Evolutionary conservation across 768 basidiomycete genomes (phyloP).

Genomic region (Udeniomyces megalosporus): DNA sequence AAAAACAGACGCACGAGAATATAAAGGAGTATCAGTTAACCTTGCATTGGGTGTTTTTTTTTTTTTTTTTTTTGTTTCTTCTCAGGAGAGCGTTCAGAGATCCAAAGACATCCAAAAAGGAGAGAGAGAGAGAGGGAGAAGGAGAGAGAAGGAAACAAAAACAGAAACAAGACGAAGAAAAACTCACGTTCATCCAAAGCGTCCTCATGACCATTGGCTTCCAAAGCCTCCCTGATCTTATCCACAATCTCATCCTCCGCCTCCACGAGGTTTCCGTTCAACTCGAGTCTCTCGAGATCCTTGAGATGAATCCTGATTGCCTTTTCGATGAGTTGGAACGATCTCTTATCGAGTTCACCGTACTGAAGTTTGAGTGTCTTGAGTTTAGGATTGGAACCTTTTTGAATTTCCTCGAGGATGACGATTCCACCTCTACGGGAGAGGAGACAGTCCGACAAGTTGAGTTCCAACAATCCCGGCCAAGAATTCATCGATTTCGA

Average conservation of each 20-base stretch:
- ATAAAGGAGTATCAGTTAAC: not conserved
- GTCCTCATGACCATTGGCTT: constrained; percentile 46
- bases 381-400: constrained; percentile 58
- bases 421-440: constrained; percentile 60
- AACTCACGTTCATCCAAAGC: constrained; percentile 50
- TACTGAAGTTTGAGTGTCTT: constrained; percentile 72
- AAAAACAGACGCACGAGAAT: not conserved
- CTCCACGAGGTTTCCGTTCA: constrained; percentile 56
- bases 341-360: constrained; percentile 62
- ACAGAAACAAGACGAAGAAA: not conserved
- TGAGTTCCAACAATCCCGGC: constrained; percentile 56
- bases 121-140: not conserved
- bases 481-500: constrained; percentile 51
- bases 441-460: constrained; percentile 83
- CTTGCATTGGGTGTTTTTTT: no score
- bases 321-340: constrained; percentile 51
- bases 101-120: not conserved
- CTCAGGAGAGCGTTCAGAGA: not conserved
- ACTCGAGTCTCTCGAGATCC: constrained; percentile 50
- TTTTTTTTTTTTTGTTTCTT: no score
- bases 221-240: constrained; percentile 33
- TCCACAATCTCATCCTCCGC: constrained; percentile 36
- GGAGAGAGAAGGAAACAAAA: not conserved
- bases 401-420: constrained; percentile 44
- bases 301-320: constrained; percentile 47